Percentiles rank a stretch among this genome's conserved stretches.
Conservation (phyloP, 2,329 filamentous ascomycete species). For the Corinectria fuckeliana region DNA sequence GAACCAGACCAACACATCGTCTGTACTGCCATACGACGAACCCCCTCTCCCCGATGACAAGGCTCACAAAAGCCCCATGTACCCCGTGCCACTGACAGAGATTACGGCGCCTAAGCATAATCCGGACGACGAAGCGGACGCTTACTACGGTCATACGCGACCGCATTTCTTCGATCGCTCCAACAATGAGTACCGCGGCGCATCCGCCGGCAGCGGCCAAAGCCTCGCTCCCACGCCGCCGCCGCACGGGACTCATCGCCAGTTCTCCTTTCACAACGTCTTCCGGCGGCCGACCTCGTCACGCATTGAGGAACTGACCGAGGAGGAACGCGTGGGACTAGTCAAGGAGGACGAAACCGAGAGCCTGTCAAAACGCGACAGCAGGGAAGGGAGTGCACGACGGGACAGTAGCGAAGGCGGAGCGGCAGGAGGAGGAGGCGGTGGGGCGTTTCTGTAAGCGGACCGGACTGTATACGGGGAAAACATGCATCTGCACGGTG, state of each 20-base stretch:
- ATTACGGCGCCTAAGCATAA: slow-evolving; percentile 60
- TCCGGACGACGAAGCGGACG: slow-evolving; percentile 49
- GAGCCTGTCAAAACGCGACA: neutral
- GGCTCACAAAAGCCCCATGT: slow-evolving; percentile 59
- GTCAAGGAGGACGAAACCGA: slow-evolving; percentile 65
- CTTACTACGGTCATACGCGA: slow-evolving; percentile 47
- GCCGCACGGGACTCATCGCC: slow-evolving; percentile 68
- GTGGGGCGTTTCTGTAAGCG: slow-evolving; percentile 28
- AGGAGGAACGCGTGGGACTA: slow-evolving; percentile 83
- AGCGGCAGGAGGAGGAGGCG: neutral
- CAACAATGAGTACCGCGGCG: slow-evolving; percentile 58
- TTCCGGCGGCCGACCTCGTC: slow-evolving; percentile 58
- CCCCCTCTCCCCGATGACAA: slow-evolving; percentile 49
- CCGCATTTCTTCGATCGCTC: slow-evolving; percentile 55
- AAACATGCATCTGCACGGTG: slow-evolving; percentile 33
- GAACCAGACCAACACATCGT: slow-evolving; percentile 43
- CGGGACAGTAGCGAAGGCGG: neutral
- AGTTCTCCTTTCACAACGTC: slow-evolving; percentile 92
- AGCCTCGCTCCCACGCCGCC: slow-evolving; percentile 65
- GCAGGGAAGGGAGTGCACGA: neutral
- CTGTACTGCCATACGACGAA: slow-evolving; percentile 43
- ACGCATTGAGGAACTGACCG: slow-evolving; percentile 60
- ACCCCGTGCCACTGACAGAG: slow-evolving; percentile 68
- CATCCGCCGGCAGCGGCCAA: slow-evolving; percentile 51
- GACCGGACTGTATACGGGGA: slow-evolving; percentile 8